phyloP scores from a whole-genome alignment of 129 eudicot genomes.

The Cynara cardunculus region DNA sequence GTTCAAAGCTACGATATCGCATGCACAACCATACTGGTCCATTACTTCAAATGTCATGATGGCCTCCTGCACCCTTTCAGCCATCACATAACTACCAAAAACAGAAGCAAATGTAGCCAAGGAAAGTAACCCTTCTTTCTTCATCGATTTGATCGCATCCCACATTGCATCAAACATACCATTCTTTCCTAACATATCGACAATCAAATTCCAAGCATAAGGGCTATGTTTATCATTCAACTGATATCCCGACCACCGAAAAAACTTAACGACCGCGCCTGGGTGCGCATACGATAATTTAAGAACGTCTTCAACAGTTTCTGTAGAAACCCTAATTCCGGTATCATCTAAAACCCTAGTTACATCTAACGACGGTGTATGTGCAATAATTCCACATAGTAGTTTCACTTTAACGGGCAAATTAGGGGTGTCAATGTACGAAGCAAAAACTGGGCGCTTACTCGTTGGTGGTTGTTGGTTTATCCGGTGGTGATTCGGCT shows the following conservation, averaged over 20 bases:
- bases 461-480: conserved; percentile 27
- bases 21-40: conserved; percentile 50
- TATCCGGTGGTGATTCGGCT: conserved; percentile 14
- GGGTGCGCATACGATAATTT: conserved; percentile 61
- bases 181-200: conserved; percentile 80
- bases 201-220: conserved; percentile 71
- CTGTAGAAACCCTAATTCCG: conserved; percentile 43
- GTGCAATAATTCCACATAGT: conserved; percentile 60
- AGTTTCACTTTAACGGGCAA: conserved; percentile 56
- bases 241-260: conserved; percentile 71
- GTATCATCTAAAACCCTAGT: conserved; percentile 58
- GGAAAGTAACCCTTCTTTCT: conserved; percentile 51
- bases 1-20: conserved; percentile 68
- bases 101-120: conserved; percentile 74
- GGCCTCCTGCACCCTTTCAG: conserved; percentile 52
- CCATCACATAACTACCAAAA: conserved; percentile 69
- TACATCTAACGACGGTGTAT: conserved; percentile 40
- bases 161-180: conserved; percentile 78
- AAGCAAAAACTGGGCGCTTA: conserved; percentile 53
- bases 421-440: conserved; percentile 52
- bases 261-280: conserved; percentile 63
- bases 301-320: conserved; percentile 66
- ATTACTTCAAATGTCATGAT: conserved; percentile 51
- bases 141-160: conserved; percentile 75
- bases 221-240: conserved; percentile 56